These are phyloP conservation scores for Mycosarcoma maydis DNA, from an alignment of 1,284 basidiomycete genomes.

Conservation along the genomic window DNA sequence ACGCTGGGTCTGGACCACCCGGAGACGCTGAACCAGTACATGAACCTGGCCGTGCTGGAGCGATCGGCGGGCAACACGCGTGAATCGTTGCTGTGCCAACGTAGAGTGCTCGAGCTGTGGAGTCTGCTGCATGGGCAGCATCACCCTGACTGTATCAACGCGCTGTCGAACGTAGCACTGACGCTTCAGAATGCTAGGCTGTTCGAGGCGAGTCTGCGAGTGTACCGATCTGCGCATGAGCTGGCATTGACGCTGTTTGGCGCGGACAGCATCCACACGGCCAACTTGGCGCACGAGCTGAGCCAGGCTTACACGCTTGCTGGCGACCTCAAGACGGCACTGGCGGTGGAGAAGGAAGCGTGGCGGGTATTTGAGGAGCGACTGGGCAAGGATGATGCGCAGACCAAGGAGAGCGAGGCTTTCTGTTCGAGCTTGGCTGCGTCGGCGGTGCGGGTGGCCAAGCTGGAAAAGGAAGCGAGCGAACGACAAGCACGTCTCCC, in stretches of 20 bases:
- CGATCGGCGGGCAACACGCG: constrained; percentile 68
- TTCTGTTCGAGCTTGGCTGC: constrained; percentile 62
- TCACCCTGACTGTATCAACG: constrained; percentile 70
- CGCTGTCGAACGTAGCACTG: constrained; percentile 68
- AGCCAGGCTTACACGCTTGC: constrained; percentile 62
- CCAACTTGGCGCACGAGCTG: constrained; percentile 63
- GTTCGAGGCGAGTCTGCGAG: constrained; percentile 53
- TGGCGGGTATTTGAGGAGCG: constrained; percentile 60
- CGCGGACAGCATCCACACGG: constrained; percentile 62
- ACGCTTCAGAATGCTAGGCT: constrained; percentile 58
- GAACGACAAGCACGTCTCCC: constrained; percentile 28
- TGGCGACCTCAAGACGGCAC: constrained; percentile 63
- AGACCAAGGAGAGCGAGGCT: constrained; percentile 62
- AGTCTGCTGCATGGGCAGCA: constrained; percentile 70
- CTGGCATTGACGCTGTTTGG: constrained; percentile 58
- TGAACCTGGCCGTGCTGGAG: constrained; percentile 72
- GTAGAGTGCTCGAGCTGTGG: constrained; percentile 71
- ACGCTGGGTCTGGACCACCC: constrained; percentile 71
- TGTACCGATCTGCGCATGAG: constrained; percentile 58
- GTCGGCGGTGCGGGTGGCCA: constrained; percentile 61
- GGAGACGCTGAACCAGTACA: constrained; percentile 72
- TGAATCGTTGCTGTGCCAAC: constrained; percentile 70
- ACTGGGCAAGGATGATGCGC: constrained; percentile 63
- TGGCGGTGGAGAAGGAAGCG: constrained; percentile 62
- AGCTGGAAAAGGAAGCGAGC: constrained; percentile 57